Base-by-base conservation (phyloP, 352 stramenopile genomes). In the Globisporangium spiculum region DNA sequence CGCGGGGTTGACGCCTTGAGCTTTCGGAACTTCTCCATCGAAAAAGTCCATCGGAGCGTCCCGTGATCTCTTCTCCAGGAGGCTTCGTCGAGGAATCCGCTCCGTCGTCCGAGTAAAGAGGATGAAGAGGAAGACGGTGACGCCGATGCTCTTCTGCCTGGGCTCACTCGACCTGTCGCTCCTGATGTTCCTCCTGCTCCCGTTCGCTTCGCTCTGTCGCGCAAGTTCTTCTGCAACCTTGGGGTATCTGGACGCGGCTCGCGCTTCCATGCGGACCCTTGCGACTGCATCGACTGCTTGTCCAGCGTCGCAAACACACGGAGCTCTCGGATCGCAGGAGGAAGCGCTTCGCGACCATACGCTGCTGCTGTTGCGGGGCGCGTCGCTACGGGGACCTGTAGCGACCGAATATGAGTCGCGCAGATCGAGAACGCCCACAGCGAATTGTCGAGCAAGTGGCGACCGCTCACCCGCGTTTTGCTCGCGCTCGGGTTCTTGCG, bases 1-100 rank as follows among this genome's bases (percentile, higher is more conserved):
- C 81, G 75, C 18, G 86, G 86, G 1, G 62, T 68, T 48, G 87
- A 89, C 24, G 81, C 84, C 62, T 94, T 94, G 16, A 94, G 67
- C 2, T 67, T 78, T 34, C 82, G 80, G 60, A 92, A 89, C 16
- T 69, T 77, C 16, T 89, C 81, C 72, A 86, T 85, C 5, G 75
- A 76, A 18, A 94, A 69, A 10, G 71, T 79, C 84, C 84, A 92
- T 50, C 76, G 70, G n/a, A 94, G 66, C 22, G 71, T 75, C 3
- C 86, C 84, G 52, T 86, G 72, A 20, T 76, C 72, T 57, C 70
- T 53, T 9, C 69, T 36, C 84, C 84, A 92, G 48, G 71, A 78
- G 38, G 80, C 83, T 48, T 89, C 83, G 55, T 91, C 74, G 14
- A 88, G 68, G 10, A 88, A 66, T 1, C 81, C 80, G 50, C 78